Evolutionary conservation across 2,329 filamentous ascomycete species (phyloP), one percentile per base, ranked within the genome.

Genomic region (Beauveria australis): DNA sequence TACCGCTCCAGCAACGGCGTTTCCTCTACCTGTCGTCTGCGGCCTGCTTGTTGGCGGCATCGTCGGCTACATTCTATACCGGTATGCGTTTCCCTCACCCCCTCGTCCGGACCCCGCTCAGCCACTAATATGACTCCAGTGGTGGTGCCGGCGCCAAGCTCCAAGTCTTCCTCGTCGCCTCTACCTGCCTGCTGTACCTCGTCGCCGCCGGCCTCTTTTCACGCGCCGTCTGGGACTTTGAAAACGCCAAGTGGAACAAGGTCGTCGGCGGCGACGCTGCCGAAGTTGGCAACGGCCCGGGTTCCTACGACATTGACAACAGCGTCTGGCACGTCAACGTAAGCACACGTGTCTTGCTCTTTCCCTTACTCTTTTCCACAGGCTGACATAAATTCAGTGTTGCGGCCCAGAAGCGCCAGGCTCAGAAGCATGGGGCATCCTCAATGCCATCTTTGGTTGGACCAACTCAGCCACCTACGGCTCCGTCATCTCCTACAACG

Each of bases 371-470:
- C 44, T 5, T 18, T 14, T 33, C 64, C 40, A 60, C 58, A 40
- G 8, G n/a, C 61, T 47, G 18, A 54, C 19, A 12, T 49, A 28
- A 12, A n/a, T 19, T 30, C 62, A 89, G 85, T 95, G 89, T 77
- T 94, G 90, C 72, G 92, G 84, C 67, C 88, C 91, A 0, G 76
- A 85, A 57, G 74, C 87, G 44, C 86, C 90, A 64, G 88, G 89
- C 30, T 88, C 88, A 53, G 86, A 87, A 43, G 89, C 89, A 49
- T 96, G 91, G 91, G 90, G 89, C 60, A 85, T 96, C 65, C 91
- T 96, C 79, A 93, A 95, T 67, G 86, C 89, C 62, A 80, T 96
- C 58, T 79, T 96, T 12, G 91, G 92, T 62, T 96, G 92, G 92
- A 83, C 86, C 63, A 96, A 96, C 76, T 91, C 89, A 14, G 92